Evolutionary conservation across 2,329 filamentous ascomycete genomes (phyloP).

Genomic region (Escovopsis sp.): DNA sequence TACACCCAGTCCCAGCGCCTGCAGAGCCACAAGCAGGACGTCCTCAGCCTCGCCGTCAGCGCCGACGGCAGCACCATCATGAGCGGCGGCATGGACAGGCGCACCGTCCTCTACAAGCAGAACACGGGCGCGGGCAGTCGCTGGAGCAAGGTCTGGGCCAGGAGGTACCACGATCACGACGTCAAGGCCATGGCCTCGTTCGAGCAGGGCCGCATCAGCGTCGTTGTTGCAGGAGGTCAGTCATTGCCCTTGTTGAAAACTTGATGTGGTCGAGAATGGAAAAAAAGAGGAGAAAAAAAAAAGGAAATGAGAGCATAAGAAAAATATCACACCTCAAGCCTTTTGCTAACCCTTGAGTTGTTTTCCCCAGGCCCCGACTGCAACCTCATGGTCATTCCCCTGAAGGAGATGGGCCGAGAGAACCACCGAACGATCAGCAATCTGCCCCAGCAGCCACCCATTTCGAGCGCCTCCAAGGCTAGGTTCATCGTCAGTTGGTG

Average conservation of each 20-base stretch:
- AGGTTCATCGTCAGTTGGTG: constrained; percentile 82
- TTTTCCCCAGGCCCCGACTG: constrained; percentile 60
- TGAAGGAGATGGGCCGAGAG: constrained; percentile 60
- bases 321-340: no score
- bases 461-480: constrained; percentile 56
- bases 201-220: constrained; percentile 67
- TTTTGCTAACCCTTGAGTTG: no score
- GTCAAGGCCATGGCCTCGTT: constrained; percentile 89
- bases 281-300: no score
- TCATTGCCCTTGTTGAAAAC: no score
- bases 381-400: constrained; percentile 63
- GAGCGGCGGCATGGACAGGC: constrained; percentile 82
- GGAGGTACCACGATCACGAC: constrained; percentile 81
- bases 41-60: constrained; percentile 73
- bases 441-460: constrained; percentile 61
- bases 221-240: constrained; percentile 81
- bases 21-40: constrained; percentile 75
- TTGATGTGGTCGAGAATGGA: no score
- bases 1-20: constrained; percentile 79
- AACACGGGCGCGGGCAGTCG: constrained; percentile 41
- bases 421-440: constrained; percentile 70
- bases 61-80: constrained; percentile 68
- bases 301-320: no score
- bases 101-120: constrained; percentile 69
- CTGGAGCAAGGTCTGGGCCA: constrained; percentile 78